Percentiles rank a stretch among this genome's conserved stretches.
phyloP scores from a whole-genome alignment of 2,329 filamentous ascomycete species.

The Aureobasidium sp. region DNA sequence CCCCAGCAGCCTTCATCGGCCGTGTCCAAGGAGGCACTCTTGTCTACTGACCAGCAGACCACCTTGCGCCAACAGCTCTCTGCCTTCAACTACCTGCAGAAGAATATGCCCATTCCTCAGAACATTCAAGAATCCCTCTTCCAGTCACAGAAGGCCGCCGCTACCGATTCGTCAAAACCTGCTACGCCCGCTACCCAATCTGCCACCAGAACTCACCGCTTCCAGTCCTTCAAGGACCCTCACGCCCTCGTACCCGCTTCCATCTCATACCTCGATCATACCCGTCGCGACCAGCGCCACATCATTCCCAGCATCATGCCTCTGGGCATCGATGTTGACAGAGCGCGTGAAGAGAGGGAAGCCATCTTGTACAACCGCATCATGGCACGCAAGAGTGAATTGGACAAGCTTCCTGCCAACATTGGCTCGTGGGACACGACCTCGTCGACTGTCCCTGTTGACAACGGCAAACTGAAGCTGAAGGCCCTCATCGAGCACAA shows the following conservation, averaged over 20 bases:
- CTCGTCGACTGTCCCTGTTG: slow-evolving; percentile 57
- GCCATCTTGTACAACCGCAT: slow-evolving; percentile 85
- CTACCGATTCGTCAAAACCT: slow-evolving; percentile 34
- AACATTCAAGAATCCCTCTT: slow-evolving; percentile 78
- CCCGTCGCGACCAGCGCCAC: slow-evolving; percentile 63
- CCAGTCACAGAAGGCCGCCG: slow-evolving; percentile 49
- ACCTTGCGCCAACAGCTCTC: slow-evolving; percentile 78
- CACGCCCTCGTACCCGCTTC: slow-evolving; percentile 49
- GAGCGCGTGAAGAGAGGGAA: slow-evolving; percentile 78
- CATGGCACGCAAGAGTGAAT: slow-evolving; percentile 71
- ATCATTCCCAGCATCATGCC: slow-evolving; percentile 86
- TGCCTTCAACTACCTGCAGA: slow-evolving; percentile 83
- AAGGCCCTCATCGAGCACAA: slow-evolving; percentile 95
- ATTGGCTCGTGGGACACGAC: slow-evolving; percentile 76
- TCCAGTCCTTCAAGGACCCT: slow-evolving; percentile 69
- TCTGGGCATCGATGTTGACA: slow-evolving; percentile 77
- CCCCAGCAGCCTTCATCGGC: slow-evolving; percentile 22
- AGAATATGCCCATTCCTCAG: slow-evolving; percentile 73
- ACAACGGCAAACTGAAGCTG: slow-evolving; percentile 75
- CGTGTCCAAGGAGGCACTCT: slow-evolving; percentile 37
- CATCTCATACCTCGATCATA: slow-evolving; percentile 76
- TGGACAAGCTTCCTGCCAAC: slow-evolving; percentile 77
- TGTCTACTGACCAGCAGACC: slow-evolving; percentile 69
- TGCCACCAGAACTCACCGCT: slow-evolving; percentile 39
- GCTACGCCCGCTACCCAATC: slow-evolving; percentile 34